Conservation (phyloP, 345 rosid genomes). For the Hevea brasiliensis region DNA sequence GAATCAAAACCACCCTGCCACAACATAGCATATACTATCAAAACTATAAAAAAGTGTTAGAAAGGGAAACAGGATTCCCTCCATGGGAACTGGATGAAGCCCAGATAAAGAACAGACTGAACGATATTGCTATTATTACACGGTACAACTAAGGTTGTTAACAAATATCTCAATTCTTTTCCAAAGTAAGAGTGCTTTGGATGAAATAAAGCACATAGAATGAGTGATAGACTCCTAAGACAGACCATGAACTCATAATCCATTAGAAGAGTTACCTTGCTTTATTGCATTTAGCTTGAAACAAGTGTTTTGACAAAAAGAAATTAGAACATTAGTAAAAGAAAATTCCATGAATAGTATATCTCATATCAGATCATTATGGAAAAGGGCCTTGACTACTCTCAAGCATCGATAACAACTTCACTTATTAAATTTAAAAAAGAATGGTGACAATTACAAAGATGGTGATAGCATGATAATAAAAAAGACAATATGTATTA, state of each 20-base stretch:
- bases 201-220: neutral
- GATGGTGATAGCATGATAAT: neutral
- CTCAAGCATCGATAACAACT: neutral
- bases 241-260: neutral
- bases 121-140: neutral
- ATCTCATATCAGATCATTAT: neutral
- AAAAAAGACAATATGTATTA: neutral
- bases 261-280: neutral
- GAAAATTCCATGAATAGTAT: neutral
- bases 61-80: neutral
- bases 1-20: neutral
- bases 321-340: neutral
- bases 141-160: neutral
- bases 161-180: neutral
- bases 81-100: neutral
- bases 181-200: neutral
- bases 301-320: neutral
- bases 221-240: neutral
- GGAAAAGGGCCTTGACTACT: neutral
- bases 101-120: neutral
- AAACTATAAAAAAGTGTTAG: neutral
- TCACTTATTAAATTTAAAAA: neutral
- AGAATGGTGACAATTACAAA: neutral
- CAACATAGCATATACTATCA: neutral
- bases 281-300: too few relatives aligned